Evolutionary conservation across 2,329 filamentous ascomycete genomes (phyloP), one percentile per base, ranked within the genome.

Genomic region (Ophiostoma sp.): DNA sequence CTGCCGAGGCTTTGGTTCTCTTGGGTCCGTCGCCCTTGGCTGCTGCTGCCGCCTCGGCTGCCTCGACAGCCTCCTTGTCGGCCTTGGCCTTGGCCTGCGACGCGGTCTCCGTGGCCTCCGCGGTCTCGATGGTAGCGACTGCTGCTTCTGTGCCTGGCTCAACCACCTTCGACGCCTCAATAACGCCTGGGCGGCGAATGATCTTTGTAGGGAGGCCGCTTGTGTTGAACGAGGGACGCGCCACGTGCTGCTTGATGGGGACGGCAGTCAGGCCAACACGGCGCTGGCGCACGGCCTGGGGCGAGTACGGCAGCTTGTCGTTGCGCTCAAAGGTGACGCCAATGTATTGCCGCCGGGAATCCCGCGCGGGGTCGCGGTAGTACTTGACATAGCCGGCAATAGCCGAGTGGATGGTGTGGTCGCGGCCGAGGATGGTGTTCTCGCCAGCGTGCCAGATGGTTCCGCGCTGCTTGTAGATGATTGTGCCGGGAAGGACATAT

Each of bases 381-480:
- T 97, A 99, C 76, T 95, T 93, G 72, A 99, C 95, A 80, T 96
- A 99, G 73, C 95, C 95, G 3, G 90, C 85, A 70, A 90, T 87
- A 72, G 89, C 89, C 69, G 95, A 89, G 80, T 92, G 96, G 78
- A 99, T 96, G 68, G 94, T 98, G 83, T 98, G 95, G 80, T 99
- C 94, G 72, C 95, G 90, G 68, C 95, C 95, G 84, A 98, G 94
- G 76, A 89, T 91, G 80, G 91, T 92, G 81, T 99, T 98, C 79
- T 98, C 95, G 76, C 95, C 95, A 0, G 95, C 90, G 79, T 90
- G 94, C 95, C 95, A 99, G 76, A 89, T 87, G 4, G 95, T 96
- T 76, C 95, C 95, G 76, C 94, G 90, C 81, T 99, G 95, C 79
- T 93, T 93, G 87, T 95, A 99, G 81, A 99, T 91, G 80, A 99